Evolutionary conservation across 768 basidiomycete genomes (phyloP).

Genomic region (Psilocybe subaeruginosa): DNA sequence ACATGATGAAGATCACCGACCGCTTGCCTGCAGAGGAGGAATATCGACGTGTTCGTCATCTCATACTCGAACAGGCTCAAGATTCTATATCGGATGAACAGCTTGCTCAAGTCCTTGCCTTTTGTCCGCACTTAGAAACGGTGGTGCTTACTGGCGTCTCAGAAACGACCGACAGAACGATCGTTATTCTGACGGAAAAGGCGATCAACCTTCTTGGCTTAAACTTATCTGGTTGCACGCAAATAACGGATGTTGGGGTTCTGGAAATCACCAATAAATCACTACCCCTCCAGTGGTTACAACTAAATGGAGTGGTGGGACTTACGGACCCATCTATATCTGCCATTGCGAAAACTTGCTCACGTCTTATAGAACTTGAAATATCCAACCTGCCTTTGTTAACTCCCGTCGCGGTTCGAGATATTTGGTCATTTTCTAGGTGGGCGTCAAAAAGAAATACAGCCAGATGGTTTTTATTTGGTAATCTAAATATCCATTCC

Average conservation of each 20-base stretch:
- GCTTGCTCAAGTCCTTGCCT: conserved; percentile 56
- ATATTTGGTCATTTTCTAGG: conserved; percentile 81
- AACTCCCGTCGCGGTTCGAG: conserved; percentile 70
- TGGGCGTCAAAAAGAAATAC: conserved; percentile 28
- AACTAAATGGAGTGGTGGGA: conserved; percentile 68
- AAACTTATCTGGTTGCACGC: conserved; percentile 74
- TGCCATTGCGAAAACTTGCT: conserved; percentile 73
- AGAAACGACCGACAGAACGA: conserved; percentile 68
- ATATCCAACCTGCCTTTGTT: conserved; percentile 69
- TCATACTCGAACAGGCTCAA: conserved; percentile 50
- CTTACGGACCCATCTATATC: conserved; percentile 65
- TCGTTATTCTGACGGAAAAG: conserved; percentile 62
- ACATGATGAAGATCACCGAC: conserved; percentile 62
- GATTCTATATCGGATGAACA: conserved; percentile 56
- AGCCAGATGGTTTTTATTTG: not conserved
- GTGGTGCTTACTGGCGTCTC: conserved; percentile 70
- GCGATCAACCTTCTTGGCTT: conserved; percentile 74
- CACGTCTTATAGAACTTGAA: conserved; percentile 82
- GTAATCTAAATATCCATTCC: conserved; percentile 3
- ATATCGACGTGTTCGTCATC: conserved; percentile 60
- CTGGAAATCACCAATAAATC: conserved; percentile 70
- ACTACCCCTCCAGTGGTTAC: conserved; percentile 72
- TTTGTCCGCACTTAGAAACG: conserved; percentile 69
- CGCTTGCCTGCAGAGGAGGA: conserved; percentile 64
- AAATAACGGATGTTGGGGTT: conserved; percentile 79